Evolutionary conservation across 305 asterid species (phyloP), one percentile per base, ranked within the genome.

Genomic region (Fraxinus platypoda): DNA sequence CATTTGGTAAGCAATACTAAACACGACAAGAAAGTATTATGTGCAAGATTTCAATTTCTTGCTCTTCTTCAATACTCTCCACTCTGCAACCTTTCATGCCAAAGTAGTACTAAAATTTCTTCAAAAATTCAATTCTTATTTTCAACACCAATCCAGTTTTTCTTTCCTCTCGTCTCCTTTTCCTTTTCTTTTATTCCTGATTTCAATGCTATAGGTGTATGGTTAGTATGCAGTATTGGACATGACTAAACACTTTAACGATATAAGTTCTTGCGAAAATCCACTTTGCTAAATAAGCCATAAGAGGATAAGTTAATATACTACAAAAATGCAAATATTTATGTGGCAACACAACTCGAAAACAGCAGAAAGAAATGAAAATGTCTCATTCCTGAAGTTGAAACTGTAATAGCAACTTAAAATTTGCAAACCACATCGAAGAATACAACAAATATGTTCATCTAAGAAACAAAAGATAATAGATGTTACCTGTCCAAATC

Each of bases 401-500:
- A 37, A 28, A 68, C 21, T 3, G 26, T 17, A 64, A 6, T 73
- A 38, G 17, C 74, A 78, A 8, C 15, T 38, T 54, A 4, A 59
- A 12, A 30, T 25, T 66, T 57, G 35, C 30, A 41, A 46, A 19
- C 11, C 8, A 6, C 66, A 6, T 1, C 25, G 3, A 19, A 17
- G 66, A 57, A 12, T n/a, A 57, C 8, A 57, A 12, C 21, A 59
- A 59, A 34, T 31, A 37, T 38, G 46, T 25, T 46, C 11, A 82
- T 74, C 33, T 1, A 59, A 38, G 77, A 30, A 77, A 43, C 3
- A 15, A 28, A 78, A 70, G 52, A 59, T 28, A 25, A 23, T 23
- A 13, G 80, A 19, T 12, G 13, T 23, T 75, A 96, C 99, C 99
- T 93, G 97, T 96, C 99, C 86, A 96, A 90, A 87, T 96, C 99